These are phyloP conservation scores for Vigna angularis DNA, from an alignment of 306 rosid species.

Conservation along the genomic window DNA sequence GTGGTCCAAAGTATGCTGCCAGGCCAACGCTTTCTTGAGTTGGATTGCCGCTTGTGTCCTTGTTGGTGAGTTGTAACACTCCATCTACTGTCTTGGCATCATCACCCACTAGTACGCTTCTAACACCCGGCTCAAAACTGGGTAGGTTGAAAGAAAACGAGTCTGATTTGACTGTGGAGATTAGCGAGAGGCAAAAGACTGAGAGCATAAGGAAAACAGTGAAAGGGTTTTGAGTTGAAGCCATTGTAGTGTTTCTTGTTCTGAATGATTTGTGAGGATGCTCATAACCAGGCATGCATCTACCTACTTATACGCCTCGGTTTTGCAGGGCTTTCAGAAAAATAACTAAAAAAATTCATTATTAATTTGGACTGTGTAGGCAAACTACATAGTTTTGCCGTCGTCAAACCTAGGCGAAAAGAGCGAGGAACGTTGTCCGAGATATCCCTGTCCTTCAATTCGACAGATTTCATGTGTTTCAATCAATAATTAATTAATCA, in stretches of 20 bases:
- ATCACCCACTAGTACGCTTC: not conserved
- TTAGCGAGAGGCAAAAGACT: not conserved
- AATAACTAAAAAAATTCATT: not conserved
- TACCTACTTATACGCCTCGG: conserved; percentile 14
- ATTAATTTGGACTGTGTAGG: too few relatives aligned
- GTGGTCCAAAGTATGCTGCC: not conserved
- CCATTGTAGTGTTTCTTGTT: conserved; percentile 36
- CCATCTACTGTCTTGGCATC: not conserved
- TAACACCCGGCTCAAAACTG: not conserved
- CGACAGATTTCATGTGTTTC: not conserved
- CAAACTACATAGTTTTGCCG: not conserved
- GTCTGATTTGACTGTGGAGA: conserved; percentile 26
- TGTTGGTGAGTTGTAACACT: conserved; percentile 30
- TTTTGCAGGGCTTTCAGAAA: not conserved
- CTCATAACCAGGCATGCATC: not conserved
- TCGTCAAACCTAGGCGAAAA: conserved; percentile 3
- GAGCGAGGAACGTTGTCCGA: not conserved
- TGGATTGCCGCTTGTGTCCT: conserved; percentile 23
- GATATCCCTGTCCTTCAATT: not conserved
- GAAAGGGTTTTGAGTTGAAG: not conserved
- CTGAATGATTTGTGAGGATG: conserved; percentile 14
- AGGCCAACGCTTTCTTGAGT: conserved; percentile 39
- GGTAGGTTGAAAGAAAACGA: conserved; percentile 34
- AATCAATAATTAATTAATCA: not conserved
- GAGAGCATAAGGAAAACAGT: not conserved